Base-by-base conservation (phyloP, 2,329 filamentous ascomycete genomes). In the Bretziella fagacearum region DNA sequence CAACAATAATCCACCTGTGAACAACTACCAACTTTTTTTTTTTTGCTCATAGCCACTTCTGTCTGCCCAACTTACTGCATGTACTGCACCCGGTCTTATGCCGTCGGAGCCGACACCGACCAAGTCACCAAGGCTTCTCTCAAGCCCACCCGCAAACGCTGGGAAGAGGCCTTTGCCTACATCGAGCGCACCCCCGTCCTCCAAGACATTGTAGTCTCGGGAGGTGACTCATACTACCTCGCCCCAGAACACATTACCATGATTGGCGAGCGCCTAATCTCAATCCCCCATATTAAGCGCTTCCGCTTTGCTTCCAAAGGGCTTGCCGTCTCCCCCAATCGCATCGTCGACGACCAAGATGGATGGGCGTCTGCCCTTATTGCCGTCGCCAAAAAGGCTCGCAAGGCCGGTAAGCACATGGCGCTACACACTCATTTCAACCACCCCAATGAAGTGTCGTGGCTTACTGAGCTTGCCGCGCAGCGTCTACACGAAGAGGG, bases 401-500 rank as follows among this genome's bases (percentile, higher is more conserved):
- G 66, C 47, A 55, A 58, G 42, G 63, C 67, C 20, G 74, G 73
- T 4, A 79, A 79, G 56, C 65, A 71, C 44, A 66, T 79, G 53
- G 74, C 73, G 3, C 60, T 78, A 46, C 76, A 80, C 55, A 80
- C 76, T 0, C 77, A 80, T 54, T 76, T 79, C 59, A 79, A 79
- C 53, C 73, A 78, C 52, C 68, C 73, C 0, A 66, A 66, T 30
- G 75, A 79, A 56, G 69, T 79, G 47, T 73, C 72, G 3, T 79
- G 74, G 74, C 61, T 77, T 22, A 73, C 70, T 0, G 58, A 64
- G 52, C 56, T 60, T 40, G 75, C 74, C 2, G 65, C 68, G 23
- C 66, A 65, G 47, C 64, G 61, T 52, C 59, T 79, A 6, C 65
- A 67, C 52, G 60, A 66, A 49, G 63, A 66, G 23, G 52, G 52